These are phyloP conservation scores for Oxyria digyna DNA, from an alignment of 148 eudicot genomes.

Conservation along the genomic window DNA sequence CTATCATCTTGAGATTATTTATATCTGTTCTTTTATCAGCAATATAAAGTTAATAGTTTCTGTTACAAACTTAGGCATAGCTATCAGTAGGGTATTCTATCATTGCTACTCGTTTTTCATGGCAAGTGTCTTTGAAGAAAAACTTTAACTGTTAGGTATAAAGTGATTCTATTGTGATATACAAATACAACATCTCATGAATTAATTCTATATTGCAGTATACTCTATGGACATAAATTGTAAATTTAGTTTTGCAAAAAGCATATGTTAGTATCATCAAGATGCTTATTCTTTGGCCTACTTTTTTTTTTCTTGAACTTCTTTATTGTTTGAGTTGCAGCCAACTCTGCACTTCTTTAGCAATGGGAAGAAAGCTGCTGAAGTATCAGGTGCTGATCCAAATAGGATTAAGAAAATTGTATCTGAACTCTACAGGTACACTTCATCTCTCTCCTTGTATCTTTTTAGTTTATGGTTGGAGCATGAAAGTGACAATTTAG, in stretches of 20 bases:
- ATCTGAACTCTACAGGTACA: constrained; percentile 40
- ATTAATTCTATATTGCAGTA: too few species aligned
- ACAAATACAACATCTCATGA: background rate
- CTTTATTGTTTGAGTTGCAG: background rate
- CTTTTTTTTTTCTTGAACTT: background rate
- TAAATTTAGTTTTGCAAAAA: background rate
- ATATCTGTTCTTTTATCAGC: background rate
- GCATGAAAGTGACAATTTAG: background rate
- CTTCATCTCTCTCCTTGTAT: background rate
- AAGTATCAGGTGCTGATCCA: constrained; percentile 59
- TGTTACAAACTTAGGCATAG: too few species aligned
- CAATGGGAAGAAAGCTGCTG: constrained; percentile 45
- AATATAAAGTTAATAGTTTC: background rate
- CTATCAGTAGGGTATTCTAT: too few species aligned
- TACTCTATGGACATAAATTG: background rate
- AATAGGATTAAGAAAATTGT: constrained; percentile 33
- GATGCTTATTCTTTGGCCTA: background rate
- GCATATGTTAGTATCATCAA: too few species aligned
- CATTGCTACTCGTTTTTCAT: too few species aligned
- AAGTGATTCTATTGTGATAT: too few species aligned
- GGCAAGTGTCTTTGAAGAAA: too few species aligned
- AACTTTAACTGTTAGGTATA: too few species aligned
- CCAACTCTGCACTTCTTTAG: constrained; percentile 8
- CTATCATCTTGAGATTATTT: background rate
- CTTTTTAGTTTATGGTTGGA: background rate